Base-by-base conservation (phyloP, 1,284 basidiomycete genomes). In the Athelia psychrophila region DNA sequence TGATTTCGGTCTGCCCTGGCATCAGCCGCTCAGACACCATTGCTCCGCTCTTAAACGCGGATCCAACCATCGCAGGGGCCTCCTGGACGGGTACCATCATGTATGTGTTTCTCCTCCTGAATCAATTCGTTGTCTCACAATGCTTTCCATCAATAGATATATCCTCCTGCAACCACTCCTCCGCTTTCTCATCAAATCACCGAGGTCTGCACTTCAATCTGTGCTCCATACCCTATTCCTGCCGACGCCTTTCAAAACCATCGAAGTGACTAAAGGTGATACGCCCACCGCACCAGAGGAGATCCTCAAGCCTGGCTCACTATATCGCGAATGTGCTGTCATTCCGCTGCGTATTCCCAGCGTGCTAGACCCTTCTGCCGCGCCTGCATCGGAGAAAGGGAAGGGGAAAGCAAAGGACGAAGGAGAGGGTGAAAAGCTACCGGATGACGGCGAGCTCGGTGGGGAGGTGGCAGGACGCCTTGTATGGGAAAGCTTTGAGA, bases 401-500 rank as follows among this genome's bases (percentile, higher is more conserved):
- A 62, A 58, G 54, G 58, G 49, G 49, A 60, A 60, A 40, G 60
- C 52, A 30, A 64, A 65, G 51, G 55, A 59, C 19, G 13, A 5
- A 30, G 59, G 70, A 44, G 64, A 66, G 50, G 61, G 66, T 3
- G 52, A 65, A 22, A 62, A 68, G 22, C 66, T 83, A 25, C 65
- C 70, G 18, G 81, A 87, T 57, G 86, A 88, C 57, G 77, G 78
- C 2, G 86, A 88, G 56, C 71, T 84, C 27, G 87, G 87, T 22
- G 84, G 86, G 0, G 84, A 88, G 63, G 66, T 72, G 12, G 74
- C 81, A 19, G 88, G 88, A 3, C 70, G 84, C 56, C 64, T 78
- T 12, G 79, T 90, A 1, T 91, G 88, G 88, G 88, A 91, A 69
- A 76, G 76, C 49, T 86, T 84, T 58, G 88, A 89, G 64, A 70